These are phyloP conservation scores for Calonectria pseudoreteaudii DNA, from an alignment of 2,329 filamentous ascomycete species.

Conservation along the genomic window DNA sequence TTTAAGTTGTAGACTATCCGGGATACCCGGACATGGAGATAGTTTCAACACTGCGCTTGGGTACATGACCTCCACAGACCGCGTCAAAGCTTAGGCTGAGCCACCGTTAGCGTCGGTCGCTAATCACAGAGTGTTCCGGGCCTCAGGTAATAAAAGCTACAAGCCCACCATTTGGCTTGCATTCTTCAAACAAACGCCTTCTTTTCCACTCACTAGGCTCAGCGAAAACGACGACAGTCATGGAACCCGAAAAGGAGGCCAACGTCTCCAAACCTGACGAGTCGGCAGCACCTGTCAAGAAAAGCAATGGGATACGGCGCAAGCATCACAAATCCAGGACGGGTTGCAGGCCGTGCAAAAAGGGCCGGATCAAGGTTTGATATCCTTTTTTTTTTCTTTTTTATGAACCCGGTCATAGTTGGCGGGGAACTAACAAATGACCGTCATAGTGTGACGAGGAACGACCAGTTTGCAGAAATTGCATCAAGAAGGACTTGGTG, in stretches of 20 bases:
- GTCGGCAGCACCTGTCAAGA: neutral
- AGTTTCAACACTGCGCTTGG: neutral
- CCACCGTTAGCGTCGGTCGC: neutral
- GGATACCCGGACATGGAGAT: neutral
- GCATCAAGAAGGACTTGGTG: neutral
- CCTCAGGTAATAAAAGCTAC: neutral
- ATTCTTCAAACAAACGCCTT: neutral
- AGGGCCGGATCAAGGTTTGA: constrained; percentile 6
- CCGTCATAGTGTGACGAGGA: constrained; percentile 12
- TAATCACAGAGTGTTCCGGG: neutral
- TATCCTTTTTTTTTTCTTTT: too few species aligned
- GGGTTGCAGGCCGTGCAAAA: constrained; percentile 7
- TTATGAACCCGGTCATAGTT: too few species aligned
- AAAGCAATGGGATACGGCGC: neutral
- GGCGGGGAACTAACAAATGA: neutral
- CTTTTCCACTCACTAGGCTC: neutral
- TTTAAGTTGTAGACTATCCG: neutral
- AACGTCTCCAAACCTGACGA: neutral
- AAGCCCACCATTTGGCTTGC: neutral
- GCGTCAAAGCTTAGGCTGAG: neutral
- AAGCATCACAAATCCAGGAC: constrained; percentile 12
- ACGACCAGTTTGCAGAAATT: neutral
- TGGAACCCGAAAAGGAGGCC: neutral
- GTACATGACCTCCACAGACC: neutral
- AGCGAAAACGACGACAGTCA: neutral